Evolutionary conservation across 2,329 filamentous ascomycete species (phyloP), one percentile per base, ranked within the genome.

Genomic region (Cryphonectria japonica): DNA sequence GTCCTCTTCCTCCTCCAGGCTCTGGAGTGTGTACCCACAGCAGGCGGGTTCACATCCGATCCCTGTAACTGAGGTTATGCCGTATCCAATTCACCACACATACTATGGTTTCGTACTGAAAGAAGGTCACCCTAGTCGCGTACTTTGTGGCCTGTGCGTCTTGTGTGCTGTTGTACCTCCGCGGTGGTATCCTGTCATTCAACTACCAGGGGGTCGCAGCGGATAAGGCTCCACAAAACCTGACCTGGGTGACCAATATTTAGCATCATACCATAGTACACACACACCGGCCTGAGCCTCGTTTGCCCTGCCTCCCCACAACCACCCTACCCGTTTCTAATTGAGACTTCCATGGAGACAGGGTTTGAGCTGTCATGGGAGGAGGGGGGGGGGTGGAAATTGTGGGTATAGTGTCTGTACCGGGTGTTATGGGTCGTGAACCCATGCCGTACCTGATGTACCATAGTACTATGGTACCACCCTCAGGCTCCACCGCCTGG

Each of bases 401-500:
- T 50, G 41, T 50, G 63, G 52, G 13, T 16, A 34, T 3, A 13
- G 52, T 57, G 43, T 50, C 46, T 50, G 46, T 50, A 50, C 7
- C 16, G 43, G 43, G 43, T 22, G 22, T 50, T 50, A 50, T 50
- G 46, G 46, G 46, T n/a, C 26, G 26, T n/a, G 26, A 34, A 26
- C 6, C 50, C 50, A 41, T 34, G 22, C 29, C 16, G 50, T 57
- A 57, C 64, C 54, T 59, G 13, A 32, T 22, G 54, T 59, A 59
- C 54, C 7, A 29, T 57, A 9, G 64, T 66, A 59, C 54, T 19
- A 29, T 57, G n/a, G 64, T 66, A 66, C 64, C 64, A 41, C 46
- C 46, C 9, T 50, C 43, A 7, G 5, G 4, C 46, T 29, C 29
- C 64, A 57, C 46, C 22, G 41, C 13, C 43, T 26, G 8, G 46